A percentile compares a stretch with the other conserved stretches of the same genome.
These are phyloP conservation scores for Fusarium bulbicola DNA, from an alignment of 2,329 filamentous ascomycete genomes.

Conservation along the genomic window DNA sequence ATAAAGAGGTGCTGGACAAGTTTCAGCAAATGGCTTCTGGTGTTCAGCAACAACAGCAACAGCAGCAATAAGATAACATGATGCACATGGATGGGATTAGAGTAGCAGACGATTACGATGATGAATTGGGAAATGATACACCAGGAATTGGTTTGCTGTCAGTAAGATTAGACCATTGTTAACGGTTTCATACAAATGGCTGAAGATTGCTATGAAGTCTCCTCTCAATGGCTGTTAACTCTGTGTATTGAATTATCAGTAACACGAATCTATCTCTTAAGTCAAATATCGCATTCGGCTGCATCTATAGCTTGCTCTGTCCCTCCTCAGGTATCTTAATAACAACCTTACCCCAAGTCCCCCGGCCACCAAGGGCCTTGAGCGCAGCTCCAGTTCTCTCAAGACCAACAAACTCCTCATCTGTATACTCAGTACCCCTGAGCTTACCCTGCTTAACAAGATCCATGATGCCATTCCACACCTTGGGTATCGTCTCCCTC, in stretches of 20 bases:
- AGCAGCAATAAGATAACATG: neutral
- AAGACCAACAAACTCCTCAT: constrained; percentile 83
- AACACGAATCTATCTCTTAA: neutral
- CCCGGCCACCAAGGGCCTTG: constrained; percentile 78
- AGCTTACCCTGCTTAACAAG: constrained; percentile 83
- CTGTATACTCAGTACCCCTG: constrained; percentile 81
- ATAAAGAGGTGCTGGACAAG: constrained; percentile 73
- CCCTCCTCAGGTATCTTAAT: constrained; percentile 80
- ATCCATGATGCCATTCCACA: constrained; percentile 85
- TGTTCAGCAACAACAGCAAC: constrained; percentile 27
- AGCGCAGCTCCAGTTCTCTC: constrained; percentile 82
- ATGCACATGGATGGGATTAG: neutral
- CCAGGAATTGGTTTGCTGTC: constrained; percentile 31
- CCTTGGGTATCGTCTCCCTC: constrained; percentile 71
- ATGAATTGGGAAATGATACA: constrained; percentile 16
- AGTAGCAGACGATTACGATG: neutral
- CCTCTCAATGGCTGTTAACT: neutral
- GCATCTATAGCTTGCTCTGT: constrained; percentile 61
- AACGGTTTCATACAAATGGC: constrained; percentile 9
- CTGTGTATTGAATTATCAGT: neutral
- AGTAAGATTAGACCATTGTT: constrained; percentile 13
- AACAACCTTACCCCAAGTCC: constrained; percentile 97
- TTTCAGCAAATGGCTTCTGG: constrained; percentile 57
- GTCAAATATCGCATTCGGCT: neutral
- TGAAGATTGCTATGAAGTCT: neutral